These are phyloP conservation scores for Neofusicoccum sp. DNA, from an alignment of 2,329 filamentous ascomycete species.

Conservation along the genomic window DNA sequence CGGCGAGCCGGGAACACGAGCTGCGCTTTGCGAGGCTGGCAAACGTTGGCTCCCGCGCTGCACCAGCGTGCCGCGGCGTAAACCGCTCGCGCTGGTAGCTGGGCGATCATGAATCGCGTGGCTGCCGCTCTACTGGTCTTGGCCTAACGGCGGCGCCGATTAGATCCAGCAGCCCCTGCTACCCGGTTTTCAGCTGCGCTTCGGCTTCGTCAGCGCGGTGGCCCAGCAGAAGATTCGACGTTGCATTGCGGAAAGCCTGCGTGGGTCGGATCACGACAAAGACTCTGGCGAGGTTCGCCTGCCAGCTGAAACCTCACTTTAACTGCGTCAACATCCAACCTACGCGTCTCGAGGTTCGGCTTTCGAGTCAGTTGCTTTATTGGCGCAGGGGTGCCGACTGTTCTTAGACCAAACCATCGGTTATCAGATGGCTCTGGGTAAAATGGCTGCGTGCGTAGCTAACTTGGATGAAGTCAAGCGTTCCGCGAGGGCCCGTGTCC, in stretches of 20 bases:
- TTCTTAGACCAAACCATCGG: constrained; percentile 11
- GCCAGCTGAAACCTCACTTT: constrained; percentile 8
- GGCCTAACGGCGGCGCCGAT: constrained; percentile 18
- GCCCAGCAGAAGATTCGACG: background rate
- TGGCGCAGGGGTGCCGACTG: constrained; percentile 1
- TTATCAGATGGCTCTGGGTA: constrained; percentile 12
- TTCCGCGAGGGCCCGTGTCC: constrained; percentile 5
- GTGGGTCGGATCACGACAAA: constrained; percentile 3
- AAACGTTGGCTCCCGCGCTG: constrained; percentile 14
- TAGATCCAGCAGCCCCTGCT: constrained; percentile 5
- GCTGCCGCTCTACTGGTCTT: constrained; percentile 2
- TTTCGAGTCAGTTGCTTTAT: constrained; percentile 17
- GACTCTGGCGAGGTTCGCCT: background rate
- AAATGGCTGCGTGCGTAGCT: constrained; percentile 12
- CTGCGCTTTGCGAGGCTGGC: constrained; percentile 15
- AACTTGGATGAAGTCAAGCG: constrained; percentile 16
- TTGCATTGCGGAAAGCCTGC: constrained; percentile 4
- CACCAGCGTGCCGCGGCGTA: constrained; percentile 7
- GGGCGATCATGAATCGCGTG: constrained; percentile 18
- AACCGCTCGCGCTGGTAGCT: constrained; percentile 4
- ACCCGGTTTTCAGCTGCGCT: constrained; percentile 9
- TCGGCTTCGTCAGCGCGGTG: background rate
- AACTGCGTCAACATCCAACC: constrained; percentile 3
- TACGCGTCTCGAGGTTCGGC: constrained; percentile 1
- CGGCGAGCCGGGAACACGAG: background rate